Conservation (phyloP, 257 asterid species). For the Fraxinus quadrangulata region DNA sequence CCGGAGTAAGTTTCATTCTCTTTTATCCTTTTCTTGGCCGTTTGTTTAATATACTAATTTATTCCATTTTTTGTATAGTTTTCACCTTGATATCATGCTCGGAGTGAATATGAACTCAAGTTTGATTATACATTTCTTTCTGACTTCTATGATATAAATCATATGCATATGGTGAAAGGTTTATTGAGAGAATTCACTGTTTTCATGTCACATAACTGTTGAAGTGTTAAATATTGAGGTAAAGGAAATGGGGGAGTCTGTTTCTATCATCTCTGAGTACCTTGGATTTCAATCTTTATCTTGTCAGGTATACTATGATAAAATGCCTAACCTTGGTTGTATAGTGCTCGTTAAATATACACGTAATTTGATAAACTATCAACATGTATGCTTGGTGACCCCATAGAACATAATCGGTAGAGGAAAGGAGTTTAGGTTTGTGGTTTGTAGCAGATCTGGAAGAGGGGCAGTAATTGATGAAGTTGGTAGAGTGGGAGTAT, state of each 20-base stretch:
- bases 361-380: background rate
- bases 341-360: background rate
- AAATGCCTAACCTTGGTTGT: background rate
- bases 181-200: background rate
- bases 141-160: background rate
- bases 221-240: background rate
- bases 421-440: background rate
- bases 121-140: background rate
- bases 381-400: background rate
- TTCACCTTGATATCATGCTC: background rate
- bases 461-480: background rate
- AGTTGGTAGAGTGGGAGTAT: background rate
- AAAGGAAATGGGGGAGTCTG: background rate
- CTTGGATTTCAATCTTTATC: too few relatives aligned
- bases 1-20: conserved; percentile 62
- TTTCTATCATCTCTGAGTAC: background rate
- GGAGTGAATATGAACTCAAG: too few relatives aligned
- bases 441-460: background rate
- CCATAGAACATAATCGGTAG: background rate
- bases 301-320: background rate
- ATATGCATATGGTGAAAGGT: background rate
- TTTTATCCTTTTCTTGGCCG: background rate
- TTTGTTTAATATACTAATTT: background rate
- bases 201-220: background rate
- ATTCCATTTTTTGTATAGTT: background rate